Percentiles rank a stretch among this genome's conserved stretches.
Evolutionary conservation across 2,329 filamentous ascomycete species (phyloP).

Genomic region (Paracoccidioides lutzii): DNA sequence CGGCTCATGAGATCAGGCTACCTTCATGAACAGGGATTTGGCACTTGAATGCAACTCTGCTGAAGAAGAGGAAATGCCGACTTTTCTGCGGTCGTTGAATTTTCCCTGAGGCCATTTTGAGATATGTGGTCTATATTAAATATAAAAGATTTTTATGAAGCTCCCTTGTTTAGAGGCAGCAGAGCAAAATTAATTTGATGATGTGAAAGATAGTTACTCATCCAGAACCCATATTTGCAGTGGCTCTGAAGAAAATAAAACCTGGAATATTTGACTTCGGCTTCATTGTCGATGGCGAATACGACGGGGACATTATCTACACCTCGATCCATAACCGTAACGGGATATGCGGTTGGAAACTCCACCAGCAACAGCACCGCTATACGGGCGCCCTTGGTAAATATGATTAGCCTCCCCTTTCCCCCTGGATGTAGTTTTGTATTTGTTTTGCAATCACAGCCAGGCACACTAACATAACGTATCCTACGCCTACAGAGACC

Average conservation of each 20-base stretch:
- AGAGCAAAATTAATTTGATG: no score
- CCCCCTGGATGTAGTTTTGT: not conserved
- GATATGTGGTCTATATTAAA: no score
- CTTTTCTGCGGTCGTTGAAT: no score
- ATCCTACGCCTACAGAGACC: conserved; percentile 40
- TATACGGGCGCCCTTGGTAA: conserved; percentile 11
- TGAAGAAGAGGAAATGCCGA: no score
- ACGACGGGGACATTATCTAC: conserved; percentile 49
- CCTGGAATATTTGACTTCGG: conserved; percentile 63
- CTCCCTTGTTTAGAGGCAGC: no score
- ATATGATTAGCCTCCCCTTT: not conserved
- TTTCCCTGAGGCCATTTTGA: no score
- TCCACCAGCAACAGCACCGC: conserved; percentile 9
- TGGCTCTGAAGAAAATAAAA: conserved; percentile 48
- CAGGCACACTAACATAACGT: not conserved
- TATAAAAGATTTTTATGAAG: no score
- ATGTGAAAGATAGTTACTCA: conserved; percentile 47
- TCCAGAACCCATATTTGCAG: conserved; percentile 55
- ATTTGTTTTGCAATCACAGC: not conserved
- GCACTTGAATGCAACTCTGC: no score
- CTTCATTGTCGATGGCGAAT: conserved; percentile 50
- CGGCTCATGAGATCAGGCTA: no score
- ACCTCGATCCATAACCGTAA: conserved; percentile 47
- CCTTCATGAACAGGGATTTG: no score
- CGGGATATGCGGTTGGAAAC: conserved; percentile 42